These are phyloP conservation scores for Ganoderma multipileum DNA, from an alignment of 1,284 basidiomycete species.

Conservation along the genomic window DNA sequence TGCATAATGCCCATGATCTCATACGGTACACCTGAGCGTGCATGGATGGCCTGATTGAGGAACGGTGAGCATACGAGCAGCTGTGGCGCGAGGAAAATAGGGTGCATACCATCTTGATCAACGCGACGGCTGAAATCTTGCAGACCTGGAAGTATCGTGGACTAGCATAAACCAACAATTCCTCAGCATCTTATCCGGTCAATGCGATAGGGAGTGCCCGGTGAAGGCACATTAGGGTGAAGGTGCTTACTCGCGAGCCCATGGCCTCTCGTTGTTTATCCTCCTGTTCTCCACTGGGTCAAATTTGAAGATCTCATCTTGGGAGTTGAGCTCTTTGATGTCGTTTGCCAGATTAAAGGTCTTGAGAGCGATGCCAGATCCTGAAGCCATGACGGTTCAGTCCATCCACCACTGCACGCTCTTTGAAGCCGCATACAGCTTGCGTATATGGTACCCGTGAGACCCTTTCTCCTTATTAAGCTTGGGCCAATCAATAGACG, in stretches of 20 bases:
- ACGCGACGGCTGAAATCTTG: slow-evolving; percentile 92
- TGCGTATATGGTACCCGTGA: slow-evolving; percentile 21
- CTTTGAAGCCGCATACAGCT: slow-evolving; percentile 15
- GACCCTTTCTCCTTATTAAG: slow-evolving; percentile 14
- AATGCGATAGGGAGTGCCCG: slow-evolving; percentile 75
- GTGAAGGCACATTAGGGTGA: slow-evolving; percentile 2
- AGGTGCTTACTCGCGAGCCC: slow-evolving; percentile 82
- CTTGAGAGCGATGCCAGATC: slow-evolving; percentile 66
- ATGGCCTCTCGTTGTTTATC: slow-evolving; percentile 80
- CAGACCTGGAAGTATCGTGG: slow-evolving; percentile 94
- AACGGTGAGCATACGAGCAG: slow-evolving; percentile 1
- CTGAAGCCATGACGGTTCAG: slow-evolving; percentile 37
- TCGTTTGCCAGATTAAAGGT: slow-evolving; percentile 89
- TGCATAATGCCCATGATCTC: slow-evolving; percentile 99
- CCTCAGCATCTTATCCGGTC: slow-evolving; percentile 48
- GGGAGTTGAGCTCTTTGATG: slow-evolving; percentile 69
- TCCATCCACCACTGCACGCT: slow-evolving; percentile 14
- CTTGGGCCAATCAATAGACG: neutral
- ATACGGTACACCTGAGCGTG: slow-evolving; percentile 94
- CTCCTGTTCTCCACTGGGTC: slow-evolving; percentile 76
- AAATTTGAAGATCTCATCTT: slow-evolving; percentile 86
- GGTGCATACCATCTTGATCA: slow-evolving; percentile 95
- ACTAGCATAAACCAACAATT: slow-evolving; percentile 46
- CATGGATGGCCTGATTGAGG: slow-evolving; percentile 89
- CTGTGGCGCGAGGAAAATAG: slow-evolving; percentile 7